Evolutionary conservation across 768 basidiomycete species (phyloP).

Genomic region (Pisolithus orientalis): DNA sequence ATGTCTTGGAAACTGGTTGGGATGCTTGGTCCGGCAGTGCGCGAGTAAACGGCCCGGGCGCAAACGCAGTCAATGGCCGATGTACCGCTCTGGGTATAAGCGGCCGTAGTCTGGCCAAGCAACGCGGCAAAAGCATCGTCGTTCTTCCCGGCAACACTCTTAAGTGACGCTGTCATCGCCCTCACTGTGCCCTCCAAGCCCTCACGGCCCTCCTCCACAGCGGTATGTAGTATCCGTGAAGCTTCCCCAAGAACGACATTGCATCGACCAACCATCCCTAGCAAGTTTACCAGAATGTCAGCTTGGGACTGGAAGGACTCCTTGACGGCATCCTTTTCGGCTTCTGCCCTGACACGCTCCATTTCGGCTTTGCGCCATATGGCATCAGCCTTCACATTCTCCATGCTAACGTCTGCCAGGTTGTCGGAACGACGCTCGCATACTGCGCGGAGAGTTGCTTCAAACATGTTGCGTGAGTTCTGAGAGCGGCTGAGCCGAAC

Average conservation of each 20-base stretch:
- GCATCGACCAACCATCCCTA: conserved; percentile 77
- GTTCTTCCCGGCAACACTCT: conserved; percentile 55
- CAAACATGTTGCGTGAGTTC: conserved; percentile 77
- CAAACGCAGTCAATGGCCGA: conserved; percentile 43
- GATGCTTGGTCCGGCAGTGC: conserved; percentile 44
- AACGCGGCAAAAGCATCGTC: conserved; percentile 63
- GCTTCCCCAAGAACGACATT: conserved; percentile 66
- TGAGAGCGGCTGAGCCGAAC: conserved; percentile 58
- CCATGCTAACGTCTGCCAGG: conserved; percentile 62
- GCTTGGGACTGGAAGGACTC: conserved; percentile 61
- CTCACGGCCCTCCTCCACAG: conserved; percentile 28
- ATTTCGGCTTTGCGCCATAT: conserved; percentile 61
- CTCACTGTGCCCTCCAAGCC: conserved; percentile 37
- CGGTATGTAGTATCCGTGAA: conserved; percentile 37
- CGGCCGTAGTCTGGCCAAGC: conserved; percentile 60
- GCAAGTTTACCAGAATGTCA: conserved; percentile 58
- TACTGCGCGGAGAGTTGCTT: conserved; percentile 78
- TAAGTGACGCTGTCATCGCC: conserved; percentile 47
- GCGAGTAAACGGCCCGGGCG: conserved; percentile 40
- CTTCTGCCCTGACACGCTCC: conserved; percentile 60
- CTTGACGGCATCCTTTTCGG: conserved; percentile 56
- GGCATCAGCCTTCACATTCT: conserved; percentile 68
- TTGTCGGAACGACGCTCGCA: conserved; percentile 75
- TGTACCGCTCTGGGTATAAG: conserved; percentile 39
- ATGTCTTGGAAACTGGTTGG: conserved; percentile 34